A percentile compares a stretch with the other conserved stretches of the same genome.
phyloP scores from a whole-genome alignment of 768 basidiomycete species.

The Myochromella boudieri region DNA sequence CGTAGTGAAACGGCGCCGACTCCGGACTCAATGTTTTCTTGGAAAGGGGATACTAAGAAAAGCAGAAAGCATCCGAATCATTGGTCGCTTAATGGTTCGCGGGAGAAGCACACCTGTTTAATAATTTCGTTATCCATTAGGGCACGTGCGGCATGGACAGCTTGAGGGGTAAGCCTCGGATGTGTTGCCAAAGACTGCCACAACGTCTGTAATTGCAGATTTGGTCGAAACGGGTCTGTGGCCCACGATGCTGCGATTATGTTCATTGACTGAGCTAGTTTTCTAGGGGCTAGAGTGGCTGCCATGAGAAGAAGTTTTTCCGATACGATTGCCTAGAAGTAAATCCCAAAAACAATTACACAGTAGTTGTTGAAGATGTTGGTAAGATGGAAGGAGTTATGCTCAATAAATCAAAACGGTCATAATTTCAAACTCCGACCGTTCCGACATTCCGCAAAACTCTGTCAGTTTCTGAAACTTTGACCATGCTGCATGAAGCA shows the following conservation, averaged over 20 bases:
- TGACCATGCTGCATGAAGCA: too few relatives aligned
- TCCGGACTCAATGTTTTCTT: slow-evolving; percentile 64
- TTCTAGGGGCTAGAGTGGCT: slow-evolving; percentile 24
- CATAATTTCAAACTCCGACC: slow-evolving; percentile 9
- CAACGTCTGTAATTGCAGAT: slow-evolving; percentile 69
- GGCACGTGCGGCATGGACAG: slow-evolving; percentile 58
- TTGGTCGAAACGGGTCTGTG: slow-evolving; percentile 73
- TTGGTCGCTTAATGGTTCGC: slow-evolving; percentile 21
- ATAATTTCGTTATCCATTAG: slow-evolving; percentile 55
- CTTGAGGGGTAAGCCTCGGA: slow-evolving; percentile 61
- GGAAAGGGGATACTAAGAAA: slow-evolving; percentile 63
- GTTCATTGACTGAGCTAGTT: slow-evolving; percentile 49
- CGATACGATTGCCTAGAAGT: too few relatives aligned
- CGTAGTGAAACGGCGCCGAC: slow-evolving; percentile 73
- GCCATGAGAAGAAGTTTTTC: slow-evolving; percentile 15
- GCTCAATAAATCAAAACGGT: not conserved
- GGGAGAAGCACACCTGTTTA: slow-evolving; percentile 53
- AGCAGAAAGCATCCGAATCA: slow-evolving; percentile 16
- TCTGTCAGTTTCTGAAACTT: too few relatives aligned
- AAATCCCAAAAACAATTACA: too few relatives aligned
- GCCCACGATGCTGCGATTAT: slow-evolving; percentile 64
- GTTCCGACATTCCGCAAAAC: not conserved
- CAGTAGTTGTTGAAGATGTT: not conserved
- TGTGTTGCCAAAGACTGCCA: slow-evolving; percentile 65
- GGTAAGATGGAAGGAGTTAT: not conserved